Conservation (phyloP, 192 early-diverging fungal species). For the Spinellus fusiger region DNA sequence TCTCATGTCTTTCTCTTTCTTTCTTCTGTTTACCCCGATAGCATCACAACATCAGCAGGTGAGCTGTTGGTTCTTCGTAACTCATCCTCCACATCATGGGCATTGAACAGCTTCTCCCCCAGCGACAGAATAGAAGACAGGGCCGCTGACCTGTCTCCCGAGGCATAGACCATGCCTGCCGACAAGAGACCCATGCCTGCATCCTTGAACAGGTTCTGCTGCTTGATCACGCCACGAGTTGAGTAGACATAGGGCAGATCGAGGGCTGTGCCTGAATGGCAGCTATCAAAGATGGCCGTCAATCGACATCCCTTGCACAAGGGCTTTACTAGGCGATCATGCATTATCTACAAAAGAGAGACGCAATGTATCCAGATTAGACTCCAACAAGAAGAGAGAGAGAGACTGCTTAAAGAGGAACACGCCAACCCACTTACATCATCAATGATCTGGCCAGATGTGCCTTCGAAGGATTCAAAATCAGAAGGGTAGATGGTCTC, state of each 20-base stretch:
- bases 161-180: conserved; percentile 42
- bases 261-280: conserved; percentile 77
- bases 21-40: conserved; percentile 54
- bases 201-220: conserved; percentile 36
- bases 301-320: conserved; percentile 59
- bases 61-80: conserved; percentile 34
- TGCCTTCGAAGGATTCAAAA: conserved; percentile 40
- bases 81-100: conserved; percentile 20
- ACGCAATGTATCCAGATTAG: no score
- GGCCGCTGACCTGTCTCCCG: conserved; percentile 34
- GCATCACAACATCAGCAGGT: conserved; percentile 70
- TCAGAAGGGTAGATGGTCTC: conserved; percentile 73
- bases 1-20: not conserved
- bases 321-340: conserved; percentile 66
- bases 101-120: conserved; percentile 37
- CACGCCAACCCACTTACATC: no score
- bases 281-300: conserved; percentile 83
- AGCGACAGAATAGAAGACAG: conserved; percentile 34
- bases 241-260: conserved; percentile 79
- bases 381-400: not conserved
- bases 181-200: conserved; percentile 38
- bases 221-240: conserved; percentile 55
- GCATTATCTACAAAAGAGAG: conserved; percentile 37
- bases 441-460: conserved; percentile 63
- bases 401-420: not conserved